Conservation (phyloP, 2,329 filamentous ascomycete species). For the Sordariomycetes sp. region DNA sequence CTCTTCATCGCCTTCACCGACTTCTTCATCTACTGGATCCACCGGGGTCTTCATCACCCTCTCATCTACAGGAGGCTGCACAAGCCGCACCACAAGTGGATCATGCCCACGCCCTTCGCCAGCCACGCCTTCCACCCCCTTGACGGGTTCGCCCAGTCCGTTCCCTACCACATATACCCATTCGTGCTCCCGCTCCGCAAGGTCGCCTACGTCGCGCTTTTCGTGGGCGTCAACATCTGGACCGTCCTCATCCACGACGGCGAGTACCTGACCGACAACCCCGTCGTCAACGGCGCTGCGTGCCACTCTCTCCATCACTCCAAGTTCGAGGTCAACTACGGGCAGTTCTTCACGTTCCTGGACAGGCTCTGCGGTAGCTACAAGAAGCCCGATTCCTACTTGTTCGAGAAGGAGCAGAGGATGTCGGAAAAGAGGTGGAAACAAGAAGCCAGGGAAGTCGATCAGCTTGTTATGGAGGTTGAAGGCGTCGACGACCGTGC, state of each 20-base stretch:
- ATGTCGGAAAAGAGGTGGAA: slow-evolving; percentile 73
- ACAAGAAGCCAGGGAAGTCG: slow-evolving; percentile 63
- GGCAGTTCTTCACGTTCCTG: slow-evolving; percentile 88
- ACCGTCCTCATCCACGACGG: slow-evolving; percentile 93
- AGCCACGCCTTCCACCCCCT: slow-evolving; percentile 91
- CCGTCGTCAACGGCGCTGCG: slow-evolving; percentile 86
- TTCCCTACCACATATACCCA: slow-evolving; percentile 89
- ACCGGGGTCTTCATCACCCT: slow-evolving; percentile 73
- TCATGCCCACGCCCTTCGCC: slow-evolving; percentile 91
- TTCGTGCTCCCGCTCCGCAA: slow-evolving; percentile 91
- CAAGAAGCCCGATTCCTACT: slow-evolving; percentile 69
- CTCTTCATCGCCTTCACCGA: slow-evolving; percentile 88
- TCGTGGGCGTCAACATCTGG: slow-evolving; percentile 93
- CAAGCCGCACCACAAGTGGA: slow-evolving; percentile 99
- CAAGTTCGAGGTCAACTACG: slow-evolving; percentile 56
- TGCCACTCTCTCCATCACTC: slow-evolving; percentile 72
- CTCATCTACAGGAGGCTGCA: slow-evolving; percentile 70
- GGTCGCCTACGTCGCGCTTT: slow-evolving; percentile 72
- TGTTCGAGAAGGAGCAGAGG: slow-evolving; percentile 76
- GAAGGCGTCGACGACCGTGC: slow-evolving; percentile 39
- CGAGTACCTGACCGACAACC: slow-evolving; percentile 82
- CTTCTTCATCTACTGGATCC: slow-evolving; percentile 83
- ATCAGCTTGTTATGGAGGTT: slow-evolving; percentile 62
- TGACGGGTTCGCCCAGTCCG: slow-evolving; percentile 76
- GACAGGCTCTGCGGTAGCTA: slow-evolving; percentile 82